phyloP scores from a whole-genome alignment of 805 yeast species.

The Kluyveromyces wickerhamii region DNA sequence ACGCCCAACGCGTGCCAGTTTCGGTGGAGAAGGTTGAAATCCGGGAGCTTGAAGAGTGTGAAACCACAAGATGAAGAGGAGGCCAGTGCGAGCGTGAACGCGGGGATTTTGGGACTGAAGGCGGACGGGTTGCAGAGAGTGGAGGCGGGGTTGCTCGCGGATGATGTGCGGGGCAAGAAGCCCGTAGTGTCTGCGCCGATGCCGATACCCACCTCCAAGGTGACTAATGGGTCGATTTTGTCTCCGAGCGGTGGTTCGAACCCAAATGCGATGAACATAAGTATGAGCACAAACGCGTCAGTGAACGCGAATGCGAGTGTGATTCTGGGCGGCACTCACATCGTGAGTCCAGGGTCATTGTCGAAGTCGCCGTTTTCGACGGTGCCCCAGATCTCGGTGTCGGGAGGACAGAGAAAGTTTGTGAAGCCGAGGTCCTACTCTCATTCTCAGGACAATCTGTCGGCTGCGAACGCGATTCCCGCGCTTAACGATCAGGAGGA shows the following conservation, averaged over 20 bases:
- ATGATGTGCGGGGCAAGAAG: too few species aligned
- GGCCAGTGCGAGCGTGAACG: constrained; percentile 4
- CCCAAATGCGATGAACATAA: too few species aligned
- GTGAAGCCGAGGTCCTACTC: constrained; percentile 27
- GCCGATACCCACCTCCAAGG: constrained; percentile 5
- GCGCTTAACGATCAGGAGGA: constrained; percentile 19
- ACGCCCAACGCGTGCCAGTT: constrained; percentile 88
- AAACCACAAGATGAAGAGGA: constrained; percentile 7
- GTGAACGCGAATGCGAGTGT: neutral
- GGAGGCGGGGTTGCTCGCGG: neutral
- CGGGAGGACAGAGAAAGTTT: constrained; percentile 15
- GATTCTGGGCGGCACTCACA: neutral
- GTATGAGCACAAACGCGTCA: neutral
- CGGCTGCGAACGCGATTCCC: neutral
- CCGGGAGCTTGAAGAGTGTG: constrained; percentile 32
- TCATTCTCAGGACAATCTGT: constrained; percentile 10
- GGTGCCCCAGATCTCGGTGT: neutral
- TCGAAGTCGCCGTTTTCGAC: constrained; percentile 6
- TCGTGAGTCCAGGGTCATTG: constrained; percentile 3
- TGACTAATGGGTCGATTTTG: constrained; percentile 1
- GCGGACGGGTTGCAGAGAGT: neutral
- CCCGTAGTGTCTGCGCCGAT: constrained; percentile 3
- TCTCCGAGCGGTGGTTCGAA: neutral
- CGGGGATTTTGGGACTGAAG: neutral
- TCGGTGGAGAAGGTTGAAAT: constrained; percentile 70